Percentiles rank a stretch among this genome's conserved stretches.
Conservation (phyloP, 306 rosid genomes). For the Gynostemma pentaphyllum region DNA sequence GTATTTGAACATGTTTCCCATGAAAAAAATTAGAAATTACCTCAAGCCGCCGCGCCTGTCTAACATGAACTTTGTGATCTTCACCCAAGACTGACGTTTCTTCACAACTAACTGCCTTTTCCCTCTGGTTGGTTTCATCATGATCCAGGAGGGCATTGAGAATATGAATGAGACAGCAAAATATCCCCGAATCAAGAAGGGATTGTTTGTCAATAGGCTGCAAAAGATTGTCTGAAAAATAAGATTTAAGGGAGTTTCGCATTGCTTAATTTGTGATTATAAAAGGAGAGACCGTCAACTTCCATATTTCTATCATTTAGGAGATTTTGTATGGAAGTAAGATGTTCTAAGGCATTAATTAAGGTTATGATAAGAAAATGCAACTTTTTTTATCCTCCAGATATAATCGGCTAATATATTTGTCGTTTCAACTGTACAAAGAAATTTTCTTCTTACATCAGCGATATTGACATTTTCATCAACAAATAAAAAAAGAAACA, state of each 20-base stretch:
- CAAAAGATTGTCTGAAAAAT: constrained; percentile 15
- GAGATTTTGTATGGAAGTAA: not conserved
- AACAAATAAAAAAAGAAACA: not conserved
- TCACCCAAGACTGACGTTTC: constrained; percentile 25
- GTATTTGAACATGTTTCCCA: not conserved
- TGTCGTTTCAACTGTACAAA: not conserved
- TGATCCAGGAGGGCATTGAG: constrained; percentile 84
- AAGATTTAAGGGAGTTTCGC: not conserved
- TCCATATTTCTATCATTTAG: not conserved
- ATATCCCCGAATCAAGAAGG: constrained; percentile 97
- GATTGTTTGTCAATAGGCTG: constrained; percentile 98
- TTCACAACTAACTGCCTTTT: constrained; percentile 33
- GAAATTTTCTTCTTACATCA: not conserved
- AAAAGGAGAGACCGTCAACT: not conserved
- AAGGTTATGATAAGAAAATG: not conserved
- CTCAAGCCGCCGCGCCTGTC: constrained; percentile 70
- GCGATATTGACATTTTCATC: not conserved
- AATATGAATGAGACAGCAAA: constrained; percentile 90
- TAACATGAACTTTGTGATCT: constrained; percentile 32
- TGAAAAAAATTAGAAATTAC: constrained; percentile 29
- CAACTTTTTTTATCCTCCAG: not conserved
- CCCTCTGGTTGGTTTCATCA: constrained; percentile 39
- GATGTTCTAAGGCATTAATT: no score
- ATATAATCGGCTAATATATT: not conserved
- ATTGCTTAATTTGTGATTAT: not conserved